Percentiles rank a stretch among this genome's conserved stretches.
These are phyloP conservation scores for Fusarium oligoseptatum DNA, from an alignment of 2,329 filamentous ascomycete species.

Conservation along the genomic window DNA sequence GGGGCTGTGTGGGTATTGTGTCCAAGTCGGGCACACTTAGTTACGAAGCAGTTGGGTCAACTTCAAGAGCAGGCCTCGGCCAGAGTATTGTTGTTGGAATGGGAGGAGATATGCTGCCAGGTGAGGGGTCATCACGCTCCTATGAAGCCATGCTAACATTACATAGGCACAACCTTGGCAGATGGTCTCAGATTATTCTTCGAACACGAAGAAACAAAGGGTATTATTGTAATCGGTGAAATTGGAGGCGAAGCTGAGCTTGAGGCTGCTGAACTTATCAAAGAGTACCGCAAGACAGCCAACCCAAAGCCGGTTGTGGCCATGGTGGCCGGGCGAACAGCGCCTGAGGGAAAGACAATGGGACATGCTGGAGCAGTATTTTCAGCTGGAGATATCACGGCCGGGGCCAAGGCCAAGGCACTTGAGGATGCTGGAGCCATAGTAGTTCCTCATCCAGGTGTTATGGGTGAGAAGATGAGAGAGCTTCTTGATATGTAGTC, in stretches of 20 bases:
- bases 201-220: constrained; percentile 75
- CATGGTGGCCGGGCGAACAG: constrained; percentile 74
- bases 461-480: constrained; percentile 54
- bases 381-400: constrained; percentile 48
- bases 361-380: constrained; percentile 78
- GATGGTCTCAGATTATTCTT: constrained; percentile 79
- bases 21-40: constrained; percentile 86
- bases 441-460: constrained; percentile 55
- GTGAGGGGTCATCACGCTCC: constrained; percentile 45
- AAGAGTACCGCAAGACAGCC: constrained; percentile 68
- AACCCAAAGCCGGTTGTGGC: constrained; percentile 75
- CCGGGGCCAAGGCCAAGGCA: constrained; percentile 50
- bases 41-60: constrained; percentile 83
- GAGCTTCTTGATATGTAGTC: constrained; percentile 43
- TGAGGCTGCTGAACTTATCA: constrained; percentile 79
- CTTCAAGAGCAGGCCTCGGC: constrained; percentile 79
- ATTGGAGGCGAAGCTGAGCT: constrained; percentile 78
- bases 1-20: constrained; percentile 79
- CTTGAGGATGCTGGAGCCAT: constrained; percentile 53
- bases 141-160: not conserved
- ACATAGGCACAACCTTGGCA: constrained; percentile 71
- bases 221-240: constrained; percentile 79
- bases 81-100: constrained; percentile 84
- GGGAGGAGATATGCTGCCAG: constrained; percentile 81
- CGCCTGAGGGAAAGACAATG: constrained; percentile 73